These are phyloP conservation scores for Penicillium psychrosexuale DNA, from an alignment of 2,329 filamentous ascomycete genomes.

Conservation along the genomic window DNA sequence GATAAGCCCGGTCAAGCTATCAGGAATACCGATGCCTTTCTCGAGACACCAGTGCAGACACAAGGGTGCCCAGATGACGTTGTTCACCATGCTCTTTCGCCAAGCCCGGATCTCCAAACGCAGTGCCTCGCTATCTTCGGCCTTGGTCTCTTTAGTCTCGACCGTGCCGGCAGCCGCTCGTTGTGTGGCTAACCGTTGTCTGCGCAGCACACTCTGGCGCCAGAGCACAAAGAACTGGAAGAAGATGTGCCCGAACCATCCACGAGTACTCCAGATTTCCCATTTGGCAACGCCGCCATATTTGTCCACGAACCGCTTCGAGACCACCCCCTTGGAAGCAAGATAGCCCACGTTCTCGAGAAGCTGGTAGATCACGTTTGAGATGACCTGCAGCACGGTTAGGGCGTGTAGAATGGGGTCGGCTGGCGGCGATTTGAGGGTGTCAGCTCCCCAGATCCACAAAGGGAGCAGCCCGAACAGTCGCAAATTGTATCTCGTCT, in stretches of 20 bases:
- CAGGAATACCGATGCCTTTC: conserved; percentile 58
- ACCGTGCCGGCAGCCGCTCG: conserved; percentile 11
- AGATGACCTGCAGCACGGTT: conserved; percentile 64
- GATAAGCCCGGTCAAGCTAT: conserved; percentile 57
- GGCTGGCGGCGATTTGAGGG: conserved; percentile 42
- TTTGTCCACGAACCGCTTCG: conserved; percentile 37
- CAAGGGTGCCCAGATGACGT: conserved; percentile 74
- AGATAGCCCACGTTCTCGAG: conserved; percentile 84
- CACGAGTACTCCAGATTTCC: conserved; percentile 70
- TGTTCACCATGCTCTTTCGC: conserved; percentile 62
- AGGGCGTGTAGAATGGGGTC: conserved; percentile 52
- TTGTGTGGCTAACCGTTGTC: conserved; percentile 26
- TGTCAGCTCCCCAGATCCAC: conserved; percentile 73
- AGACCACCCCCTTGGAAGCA: conserved; percentile 67
- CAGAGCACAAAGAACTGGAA: conserved; percentile 69
- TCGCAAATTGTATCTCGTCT: conserved; percentile 50
- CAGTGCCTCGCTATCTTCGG: conserved; percentile 31
- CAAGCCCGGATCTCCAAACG: conserved; percentile 52
- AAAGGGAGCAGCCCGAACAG: conserved; percentile 68
- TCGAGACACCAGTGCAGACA: conserved; percentile 80
- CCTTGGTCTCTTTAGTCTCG: conserved; percentile 23
- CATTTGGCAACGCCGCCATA: conserved; percentile 57
- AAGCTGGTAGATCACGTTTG: conserved; percentile 68
- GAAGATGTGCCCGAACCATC: conserved; percentile 75
- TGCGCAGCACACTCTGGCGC: conserved; percentile 41